phyloP scores from a whole-genome alignment of 2,329 filamentous ascomycete species.

The Parafenestella ontariensis region DNA sequence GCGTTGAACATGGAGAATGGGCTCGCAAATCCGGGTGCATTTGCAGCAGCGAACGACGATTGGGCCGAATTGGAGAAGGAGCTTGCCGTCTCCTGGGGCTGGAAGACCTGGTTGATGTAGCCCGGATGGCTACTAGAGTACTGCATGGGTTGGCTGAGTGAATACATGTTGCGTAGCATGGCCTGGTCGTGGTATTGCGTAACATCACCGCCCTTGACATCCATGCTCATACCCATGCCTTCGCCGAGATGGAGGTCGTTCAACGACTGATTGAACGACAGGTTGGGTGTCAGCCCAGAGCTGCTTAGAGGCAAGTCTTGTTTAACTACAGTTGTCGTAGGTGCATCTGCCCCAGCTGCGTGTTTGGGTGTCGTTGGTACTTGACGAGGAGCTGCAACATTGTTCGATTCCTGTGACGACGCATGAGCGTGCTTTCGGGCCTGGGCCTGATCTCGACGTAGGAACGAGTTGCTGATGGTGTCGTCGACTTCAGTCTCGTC shows the following conservation, averaged over 20 bases:
- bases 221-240: slow-evolving; percentile 4
- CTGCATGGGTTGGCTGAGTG: slow-evolving; percentile 10
- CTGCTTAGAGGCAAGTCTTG: not conserved
- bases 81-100: not conserved
- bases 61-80: slow-evolving; percentile 4
- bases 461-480: slow-evolving; percentile 6
- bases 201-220: slow-evolving; percentile 13
- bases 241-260: slow-evolving; percentile 8
- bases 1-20: slow-evolving; percentile 10
- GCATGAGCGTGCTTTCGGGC: not conserved
- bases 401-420: not conserved
- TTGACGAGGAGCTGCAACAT: not conserved
- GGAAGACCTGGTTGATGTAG: slow-evolving; percentile 9
- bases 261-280: slow-evolving; percentile 17
- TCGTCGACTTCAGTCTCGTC: slow-evolving; percentile 35
- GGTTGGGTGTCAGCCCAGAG: not conserved
- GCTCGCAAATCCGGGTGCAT: slow-evolving; percentile 8
- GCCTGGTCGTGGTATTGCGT: slow-evolving; percentile 3
- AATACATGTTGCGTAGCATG: slow-evolving; percentile 1
- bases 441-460: not conserved
- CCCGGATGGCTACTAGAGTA: slow-evolving; percentile 3
- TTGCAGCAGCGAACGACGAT: not conserved
- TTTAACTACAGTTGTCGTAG: not conserved
- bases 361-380: not conserved
- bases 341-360: not conserved